phyloP scores from a whole-genome alignment of 2,329 filamentous ascomycete genomes.

The Xylariaceae sp. region DNA sequence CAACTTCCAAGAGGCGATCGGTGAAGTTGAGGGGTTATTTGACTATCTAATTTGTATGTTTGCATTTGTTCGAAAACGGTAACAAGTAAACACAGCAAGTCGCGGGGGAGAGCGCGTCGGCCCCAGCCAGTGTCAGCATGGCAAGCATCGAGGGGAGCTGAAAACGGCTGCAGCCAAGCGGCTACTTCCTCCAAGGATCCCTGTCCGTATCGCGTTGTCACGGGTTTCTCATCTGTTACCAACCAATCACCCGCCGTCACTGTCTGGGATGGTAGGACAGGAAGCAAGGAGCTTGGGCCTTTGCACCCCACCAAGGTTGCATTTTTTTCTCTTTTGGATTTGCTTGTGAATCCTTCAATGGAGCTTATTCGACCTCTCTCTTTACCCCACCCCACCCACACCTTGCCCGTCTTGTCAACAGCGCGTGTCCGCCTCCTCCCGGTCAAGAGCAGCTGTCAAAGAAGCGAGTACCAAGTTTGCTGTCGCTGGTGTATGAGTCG shows the following conservation, averaged over 20 bases:
- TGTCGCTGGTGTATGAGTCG: too few relatives aligned
- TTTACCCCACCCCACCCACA: slow-evolving; percentile 7
- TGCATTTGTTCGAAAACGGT: slow-evolving; percentile 11
- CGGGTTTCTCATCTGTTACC: slow-evolving; percentile 11
- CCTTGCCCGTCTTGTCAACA: slow-evolving; percentile 10
- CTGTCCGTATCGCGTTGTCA: slow-evolving; percentile 19
- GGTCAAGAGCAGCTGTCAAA: too few relatives aligned
- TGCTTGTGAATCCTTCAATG: slow-evolving; percentile 10
- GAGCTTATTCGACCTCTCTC: too few relatives aligned
- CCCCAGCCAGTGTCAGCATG: slow-evolving; percentile 6
- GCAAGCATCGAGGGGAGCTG: slow-evolving; percentile 13
- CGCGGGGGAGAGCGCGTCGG: slow-evolving; percentile 12
- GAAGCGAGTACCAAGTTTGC: too few relatives aligned
- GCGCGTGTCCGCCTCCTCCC: too few relatives aligned
- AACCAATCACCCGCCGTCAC: slow-evolving; percentile 16
- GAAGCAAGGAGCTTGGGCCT: slow-evolving; percentile 15
- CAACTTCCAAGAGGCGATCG: slow-evolving; percentile 10
- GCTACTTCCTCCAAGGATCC: slow-evolving; percentile 9
- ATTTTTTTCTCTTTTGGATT: background rate
- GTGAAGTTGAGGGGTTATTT: slow-evolving; percentile 16
- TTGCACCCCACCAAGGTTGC: slow-evolving; percentile 12
- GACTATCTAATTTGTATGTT: background rate
- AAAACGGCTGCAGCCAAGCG: slow-evolving; percentile 14
- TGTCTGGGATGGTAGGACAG: slow-evolving; percentile 1
- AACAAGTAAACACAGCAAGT: slow-evolving; percentile 19